Conservation (phyloP, 2,329 filamentous ascomycete species). For the Chaetomium strumarium region DNA sequence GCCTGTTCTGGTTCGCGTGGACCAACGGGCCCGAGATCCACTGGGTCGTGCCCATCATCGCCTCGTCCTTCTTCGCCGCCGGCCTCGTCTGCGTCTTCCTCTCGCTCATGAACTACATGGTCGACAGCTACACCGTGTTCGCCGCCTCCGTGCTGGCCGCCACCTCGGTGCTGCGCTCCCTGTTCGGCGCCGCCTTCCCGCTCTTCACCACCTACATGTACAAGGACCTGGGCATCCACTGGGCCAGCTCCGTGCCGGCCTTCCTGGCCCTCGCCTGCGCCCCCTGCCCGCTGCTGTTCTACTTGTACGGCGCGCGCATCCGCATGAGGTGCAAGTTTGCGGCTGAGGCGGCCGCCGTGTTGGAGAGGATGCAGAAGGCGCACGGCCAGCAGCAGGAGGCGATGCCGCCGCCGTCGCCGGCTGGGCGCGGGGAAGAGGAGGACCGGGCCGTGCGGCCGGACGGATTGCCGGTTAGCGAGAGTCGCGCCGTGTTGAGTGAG, state of each 20-base stretch:
- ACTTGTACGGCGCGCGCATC: not conserved
- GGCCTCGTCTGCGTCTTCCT: constrained; percentile 60
- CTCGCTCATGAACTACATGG: constrained; percentile 59
- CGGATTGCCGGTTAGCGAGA: constrained; percentile 3
- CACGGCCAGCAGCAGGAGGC: not conserved
- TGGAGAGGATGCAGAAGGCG: constrained; percentile 37
- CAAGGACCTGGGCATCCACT: constrained; percentile 61
- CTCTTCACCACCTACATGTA: constrained; percentile 62
- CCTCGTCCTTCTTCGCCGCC: constrained; percentile 34
- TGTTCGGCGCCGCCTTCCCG: constrained; percentile 68
- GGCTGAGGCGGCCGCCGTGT: constrained; percentile 42
- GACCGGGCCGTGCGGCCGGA: constrained; percentile 1
- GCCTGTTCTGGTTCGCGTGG: constrained; percentile 66
- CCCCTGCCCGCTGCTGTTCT: not conserved
- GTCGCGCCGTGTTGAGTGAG: constrained; percentile 15
- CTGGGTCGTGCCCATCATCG: constrained; percentile 34
- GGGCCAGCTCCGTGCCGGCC: constrained; percentile 67
- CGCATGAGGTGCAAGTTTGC: not conserved
- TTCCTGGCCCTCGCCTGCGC: constrained; percentile 37
- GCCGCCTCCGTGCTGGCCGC: constrained; percentile 70
- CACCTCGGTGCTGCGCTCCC: constrained; percentile 63
- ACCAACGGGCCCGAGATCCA: constrained; percentile 41
- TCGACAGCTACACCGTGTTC: constrained; percentile 68
- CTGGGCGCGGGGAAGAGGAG: no score
- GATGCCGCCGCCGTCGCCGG: no score